Base-by-base conservation (phyloP, 306 rosid genomes). In the Prunus fruticosa region DNA sequence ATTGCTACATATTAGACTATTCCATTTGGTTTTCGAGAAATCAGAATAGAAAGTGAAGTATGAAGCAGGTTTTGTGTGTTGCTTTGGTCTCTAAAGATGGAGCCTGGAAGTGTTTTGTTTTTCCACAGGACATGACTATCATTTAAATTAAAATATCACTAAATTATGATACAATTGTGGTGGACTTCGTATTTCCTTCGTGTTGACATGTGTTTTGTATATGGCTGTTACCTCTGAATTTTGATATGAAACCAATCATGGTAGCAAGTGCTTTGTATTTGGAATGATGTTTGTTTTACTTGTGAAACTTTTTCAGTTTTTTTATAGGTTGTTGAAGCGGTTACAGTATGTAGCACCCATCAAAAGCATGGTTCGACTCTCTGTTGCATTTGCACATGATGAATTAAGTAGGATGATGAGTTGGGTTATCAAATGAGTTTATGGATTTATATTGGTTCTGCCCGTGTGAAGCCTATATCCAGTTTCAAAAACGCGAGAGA, bases 331-430 rank as follows among this genome's bases (percentile, higher is more conserved):
- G 64, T 32, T 32, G 38, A 62, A 69, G 80, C 47, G 61, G 73
- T 79, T 74, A 68, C 83, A 57, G 81, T 69, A 70, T 68, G 70
- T 67, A 69, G 63, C 62, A 27, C 47, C 58, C 27, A 60, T 71
- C 41, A 47, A 75, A 69, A 43, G 45, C 72, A 19, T 52, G 20
- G 30, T 27, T 51, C 49, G 65, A 10, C 56, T n/a, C 27, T 78
- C 50, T 79, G 64, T 52, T 62, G 69, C 22, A 32, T 6, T 32
- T 32, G 38, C 7, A 32, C 67, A 68, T 46, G 57, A 47, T 57
- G 64, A 38, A 61, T 61, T 41, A 32, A 32, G 6, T 32, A 32
- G 38, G 38, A 32, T 32, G 1, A 32, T 32, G 51, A 75, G 27
- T 57, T 30, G 23, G 69, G 82, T 74, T 64, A 72, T 32, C 60